Evolutionary conservation across 257 asterid genomes (phyloP), one percentile per base, ranked within the genome.

Genomic region (Parsonsia alboflavescens): DNA sequence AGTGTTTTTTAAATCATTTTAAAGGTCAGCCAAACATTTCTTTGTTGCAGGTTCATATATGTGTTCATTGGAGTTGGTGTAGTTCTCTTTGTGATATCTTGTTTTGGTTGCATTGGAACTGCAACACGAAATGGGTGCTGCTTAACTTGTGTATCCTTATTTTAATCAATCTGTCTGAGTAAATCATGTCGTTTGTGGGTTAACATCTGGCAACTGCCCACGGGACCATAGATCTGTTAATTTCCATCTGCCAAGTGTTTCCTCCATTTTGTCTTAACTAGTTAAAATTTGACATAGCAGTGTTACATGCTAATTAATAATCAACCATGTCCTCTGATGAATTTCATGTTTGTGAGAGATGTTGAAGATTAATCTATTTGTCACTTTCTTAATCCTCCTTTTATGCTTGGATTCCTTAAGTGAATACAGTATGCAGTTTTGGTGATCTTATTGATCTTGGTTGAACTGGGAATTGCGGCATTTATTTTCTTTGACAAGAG

Each of bases 91-190:
- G 42, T 95, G 72, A 76, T 92, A 79, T 88, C 97, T 58, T 95
- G 93, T 82, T 89, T 90, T 72, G 99, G 99, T 76, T 95, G 98
- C 88, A 88, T 95, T 77, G 93, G 91, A 76, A 74, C 96, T 0
- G 78, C 91, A 61, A 83, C 86, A 56, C 80, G 96, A 81, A 91
- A 80, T 41, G 96, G 96, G n/a, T 95, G 98, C 90, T 95, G 98
- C 84, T 86, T 95, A 82, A 83, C 86, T 79, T 91, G 95, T 88
- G 98, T 95, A 86, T 92, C 98, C 99, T 89, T 77, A 33, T 45
- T 57, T 72, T 15, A 42, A 63, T 42, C 48, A 30, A 1, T 80
- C 24, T 59, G 28, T 66, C 48, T 10, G 22, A 61, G 49, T 53
- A 41, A 16, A 6, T 33, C 46, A 26, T 19, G 4, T 33, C 42